Percentiles rank a stretch among this genome's conserved stretches.
Evolutionary conservation across 2,329 filamentous ascomycete genomes (phyloP).

Genomic region (Phyllosticta ampelicida): DNA sequence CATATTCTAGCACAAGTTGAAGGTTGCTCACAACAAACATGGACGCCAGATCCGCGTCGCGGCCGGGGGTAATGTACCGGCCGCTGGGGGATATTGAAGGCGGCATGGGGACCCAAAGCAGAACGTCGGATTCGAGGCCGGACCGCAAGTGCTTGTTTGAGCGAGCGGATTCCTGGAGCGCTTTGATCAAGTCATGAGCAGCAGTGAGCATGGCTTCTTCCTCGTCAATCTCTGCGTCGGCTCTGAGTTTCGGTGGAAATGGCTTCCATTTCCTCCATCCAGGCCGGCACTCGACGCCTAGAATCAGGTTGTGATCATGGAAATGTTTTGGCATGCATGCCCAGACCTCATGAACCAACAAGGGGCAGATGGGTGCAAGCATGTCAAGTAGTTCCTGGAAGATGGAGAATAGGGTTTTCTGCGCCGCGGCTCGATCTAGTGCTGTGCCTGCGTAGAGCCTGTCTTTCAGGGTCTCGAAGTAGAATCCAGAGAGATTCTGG

Average conservation of each 20-base stretch:
- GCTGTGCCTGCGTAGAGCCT: slow-evolving; percentile 74
- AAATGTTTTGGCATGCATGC: slow-evolving; percentile 60
- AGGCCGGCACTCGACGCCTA: slow-evolving; percentile 10
- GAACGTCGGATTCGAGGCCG: slow-evolving; percentile 66
- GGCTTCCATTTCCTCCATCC: slow-evolving; percentile 17
- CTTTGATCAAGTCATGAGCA: slow-evolving; percentile 59
- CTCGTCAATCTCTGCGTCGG: slow-evolving; percentile 19
- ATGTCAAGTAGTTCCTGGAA: slow-evolving; percentile 65
- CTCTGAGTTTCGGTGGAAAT: slow-evolving; percentile 13
- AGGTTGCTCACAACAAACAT: slow-evolving; percentile 35
- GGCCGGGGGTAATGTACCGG: slow-evolving; percentile 5
- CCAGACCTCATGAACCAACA: slow-evolving; percentile 84
- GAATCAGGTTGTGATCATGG: slow-evolving; percentile 30
- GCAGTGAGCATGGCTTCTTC: slow-evolving; percentile 31
- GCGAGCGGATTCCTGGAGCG: slow-evolving; percentile 62
- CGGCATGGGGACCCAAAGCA: slow-evolving; percentile 35
- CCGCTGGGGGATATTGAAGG: neutral
- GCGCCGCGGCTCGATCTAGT: slow-evolving; percentile 47
- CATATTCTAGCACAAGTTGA: slow-evolving; percentile 12
- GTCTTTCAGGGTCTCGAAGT: slow-evolving; percentile 88
- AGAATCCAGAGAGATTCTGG: slow-evolving; percentile 80
- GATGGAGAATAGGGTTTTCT: slow-evolving; percentile 49
- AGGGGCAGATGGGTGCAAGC: slow-evolving; percentile 68
- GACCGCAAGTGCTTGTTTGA: slow-evolving; percentile 63
- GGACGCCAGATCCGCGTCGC: slow-evolving; percentile 24